Evolutionary conservation across 345 rosid species (phyloP), one percentile per base, ranked within the genome.

Genomic region (Cochlearia excelsa): DNA sequence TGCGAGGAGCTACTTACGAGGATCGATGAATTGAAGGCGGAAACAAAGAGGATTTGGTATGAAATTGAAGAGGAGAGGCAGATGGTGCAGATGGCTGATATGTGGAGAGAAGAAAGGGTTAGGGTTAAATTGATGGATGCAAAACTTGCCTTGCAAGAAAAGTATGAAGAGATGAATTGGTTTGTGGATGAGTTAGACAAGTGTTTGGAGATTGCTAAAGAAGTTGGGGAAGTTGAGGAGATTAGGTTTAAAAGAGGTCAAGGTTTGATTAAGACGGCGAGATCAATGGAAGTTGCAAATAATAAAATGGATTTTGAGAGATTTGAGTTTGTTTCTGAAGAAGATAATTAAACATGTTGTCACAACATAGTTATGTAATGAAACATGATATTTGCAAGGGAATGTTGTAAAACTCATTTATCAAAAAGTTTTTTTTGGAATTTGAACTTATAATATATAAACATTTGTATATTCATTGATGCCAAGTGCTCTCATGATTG

Each of bases 31-130:
- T 3, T 84, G 27, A 84, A 83, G 61, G 77, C 73, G 47, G 81
- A 83, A 44, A 59, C 79, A 10, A 76, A 67, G 79, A 90, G 76
- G 66, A 57, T 81, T 7, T 61, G 77, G 41, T 84, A 81, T 31
- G 86, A 84, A 34, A 77, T 69, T 0, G 95, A 84, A 0, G 92
- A 90, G 30, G 97, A 87, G 75, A 80, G 86, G 70, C 80, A 76
- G 73, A 86, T 83, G 97, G 58, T 81, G 74, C 88, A 89, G 63
- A 86, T 80, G 88, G 92, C 92, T 4, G 95, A 90, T 67, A 85
- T 80, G 50, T 86, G 92, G 97, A 90, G 93, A 31, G 97, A 90
- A 65, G 95, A 90, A 70, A 86, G 95, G 31, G 92, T 85, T 30
- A 86, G 84, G 75, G 86, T 87, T 86, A 86, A 84, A 83, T 77